phyloP scores from a whole-genome alignment of 257 asterid genomes.

The Penstemon barbatus region DNA sequence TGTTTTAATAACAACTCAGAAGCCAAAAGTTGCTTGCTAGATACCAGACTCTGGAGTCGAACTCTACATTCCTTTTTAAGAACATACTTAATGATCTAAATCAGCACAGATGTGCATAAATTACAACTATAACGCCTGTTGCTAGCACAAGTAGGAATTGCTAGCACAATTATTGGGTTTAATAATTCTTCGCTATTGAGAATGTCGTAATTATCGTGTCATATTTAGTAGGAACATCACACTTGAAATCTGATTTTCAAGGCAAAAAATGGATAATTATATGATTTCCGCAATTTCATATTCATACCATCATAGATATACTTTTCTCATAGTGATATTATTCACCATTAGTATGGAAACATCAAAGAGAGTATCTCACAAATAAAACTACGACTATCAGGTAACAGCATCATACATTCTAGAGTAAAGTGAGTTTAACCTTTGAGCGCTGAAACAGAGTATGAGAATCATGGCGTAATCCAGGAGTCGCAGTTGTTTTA shows the following conservation, averaged over 20 bases:
- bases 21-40: slow-evolving; percentile 16
- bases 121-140: neutral
- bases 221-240: neutral
- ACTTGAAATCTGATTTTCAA: neutral
- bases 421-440: slow-evolving; percentile 44
- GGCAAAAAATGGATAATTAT: neutral
- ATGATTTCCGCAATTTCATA: neutral
- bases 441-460: slow-evolving; percentile 93
- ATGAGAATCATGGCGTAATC: slow-evolving; percentile 95
- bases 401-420: slow-evolving; percentile 10
- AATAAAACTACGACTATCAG: neutral
- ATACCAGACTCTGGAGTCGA: slow-evolving; percentile 16
- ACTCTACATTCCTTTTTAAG: neutral
- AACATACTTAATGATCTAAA: neutral
- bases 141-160: slow-evolving; percentile 1
- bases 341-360: slow-evolving; percentile 4
- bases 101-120: neutral
- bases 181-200: neutral
- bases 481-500: slow-evolving; percentile 90
- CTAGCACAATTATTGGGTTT: neutral
- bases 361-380: slow-evolving; percentile 16
- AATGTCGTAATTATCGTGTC: neutral
- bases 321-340: slow-evolving; percentile 11
- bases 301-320: slow-evolving; percentile 1
- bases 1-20: neutral